Percentiles rank a stretch among this genome's conserved stretches.
phyloP scores from a whole-genome alignment of 352 stramenopile genomes.

The Peronospora belbahrii region DNA sequence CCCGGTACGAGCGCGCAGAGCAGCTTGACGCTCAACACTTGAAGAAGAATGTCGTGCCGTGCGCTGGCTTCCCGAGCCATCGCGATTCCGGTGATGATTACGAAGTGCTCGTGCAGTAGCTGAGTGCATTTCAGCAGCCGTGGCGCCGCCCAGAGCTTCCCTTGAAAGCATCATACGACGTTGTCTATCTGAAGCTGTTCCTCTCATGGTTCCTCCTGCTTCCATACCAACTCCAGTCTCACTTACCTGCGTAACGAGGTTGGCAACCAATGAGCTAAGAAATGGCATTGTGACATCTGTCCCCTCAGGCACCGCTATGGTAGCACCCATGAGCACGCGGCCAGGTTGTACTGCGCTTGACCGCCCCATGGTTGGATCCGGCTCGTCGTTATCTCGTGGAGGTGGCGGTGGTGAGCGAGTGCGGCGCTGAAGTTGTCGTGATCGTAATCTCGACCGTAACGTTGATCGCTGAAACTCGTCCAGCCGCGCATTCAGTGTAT shows the following conservation, averaged over 20 bases:
- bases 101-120: constrained; percentile 19
- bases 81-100: constrained; percentile 21
- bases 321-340: constrained; percentile 67
- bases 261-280: constrained; percentile 75
- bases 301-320: constrained; percentile 60
- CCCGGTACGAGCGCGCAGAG: constrained; percentile 30
- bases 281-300: constrained; percentile 70
- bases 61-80: constrained; percentile 13
- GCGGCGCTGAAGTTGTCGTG: constrained; percentile 5
- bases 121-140: constrained; percentile 11
- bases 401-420: constrained; percentile 5
- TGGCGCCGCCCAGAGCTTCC: constrained; percentile 2
- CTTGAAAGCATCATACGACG: constrained; percentile 14
- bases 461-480: constrained; percentile 14
- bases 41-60: constrained; percentile 12
- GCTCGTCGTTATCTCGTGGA: constrained; percentile 58
- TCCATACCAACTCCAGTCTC: constrained; percentile 14
- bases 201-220: neutral
- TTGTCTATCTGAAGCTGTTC: constrained; percentile 3
- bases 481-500: constrained; percentile 6
- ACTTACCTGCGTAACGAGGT: constrained; percentile 52
- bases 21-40: constrained; percentile 22
- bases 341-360: constrained; percentile 7
- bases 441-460: constrained; percentile 9
- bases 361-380: constrained; percentile 41